A percentile compares a stretch with the other conserved stretches of the same genome.
These are phyloP conservation scores for Chondrostereum purpureum DNA, from an alignment of 1,284 basidiomycete species.

Conservation along the genomic window DNA sequence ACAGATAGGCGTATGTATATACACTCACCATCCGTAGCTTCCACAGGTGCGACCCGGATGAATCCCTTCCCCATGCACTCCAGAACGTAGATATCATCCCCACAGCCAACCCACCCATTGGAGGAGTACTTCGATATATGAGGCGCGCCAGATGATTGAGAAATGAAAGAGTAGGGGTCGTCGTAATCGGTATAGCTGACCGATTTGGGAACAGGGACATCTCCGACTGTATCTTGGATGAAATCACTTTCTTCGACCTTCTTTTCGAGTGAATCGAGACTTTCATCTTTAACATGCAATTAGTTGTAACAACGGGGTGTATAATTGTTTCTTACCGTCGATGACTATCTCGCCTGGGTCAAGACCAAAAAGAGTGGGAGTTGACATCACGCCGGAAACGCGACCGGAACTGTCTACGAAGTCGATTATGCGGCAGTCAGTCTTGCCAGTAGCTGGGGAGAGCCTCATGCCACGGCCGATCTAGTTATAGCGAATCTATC, in stretches of 20 bases:
- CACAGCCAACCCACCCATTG: conserved; percentile 81
- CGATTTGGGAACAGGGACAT: conserved; percentile 52
- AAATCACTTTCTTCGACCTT: conserved; percentile 24
- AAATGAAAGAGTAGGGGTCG: conserved; percentile 64
- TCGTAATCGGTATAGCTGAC: conserved; percentile 81
- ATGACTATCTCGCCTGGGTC: conserved; percentile 61
- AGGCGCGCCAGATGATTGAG: conserved; percentile 45
- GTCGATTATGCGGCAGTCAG: conserved; percentile 86
- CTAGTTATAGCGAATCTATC: too few species aligned
- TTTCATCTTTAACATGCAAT: conserved; percentile 37
- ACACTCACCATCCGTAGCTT: conserved; percentile 33
- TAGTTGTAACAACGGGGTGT: conserved; percentile 1
- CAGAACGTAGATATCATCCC: conserved; percentile 68
- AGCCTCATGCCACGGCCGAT: conserved; percentile 90
- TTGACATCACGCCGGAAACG: conserved; percentile 70
- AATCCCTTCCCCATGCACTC: conserved; percentile 74
- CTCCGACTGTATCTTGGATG: conserved; percentile 17
- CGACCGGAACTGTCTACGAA: conserved; percentile 77
- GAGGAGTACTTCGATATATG: conserved; percentile 44
- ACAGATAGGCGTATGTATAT: neutral
- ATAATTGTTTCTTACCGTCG: conserved; percentile 52
- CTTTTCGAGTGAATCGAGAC: conserved; percentile 40
- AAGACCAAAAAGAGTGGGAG: conserved; percentile 84
- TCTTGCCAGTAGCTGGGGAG: conserved; percentile 77
- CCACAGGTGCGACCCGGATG: conserved; percentile 57